These are phyloP conservation scores for Alternaria gaisen DNA, from an alignment of 2,329 filamentous ascomycete species.

Conservation along the genomic window DNA sequence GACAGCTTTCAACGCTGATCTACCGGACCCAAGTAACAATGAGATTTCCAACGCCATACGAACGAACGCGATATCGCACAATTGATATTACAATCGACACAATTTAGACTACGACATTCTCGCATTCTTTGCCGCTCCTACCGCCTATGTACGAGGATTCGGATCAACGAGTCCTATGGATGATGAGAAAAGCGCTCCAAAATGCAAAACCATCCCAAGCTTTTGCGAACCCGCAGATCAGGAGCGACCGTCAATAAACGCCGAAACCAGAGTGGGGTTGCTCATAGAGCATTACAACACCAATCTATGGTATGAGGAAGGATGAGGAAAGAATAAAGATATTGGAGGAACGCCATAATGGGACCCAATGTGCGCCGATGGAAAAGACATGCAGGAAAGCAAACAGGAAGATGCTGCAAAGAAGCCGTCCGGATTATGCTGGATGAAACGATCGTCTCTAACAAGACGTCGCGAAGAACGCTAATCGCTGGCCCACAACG, in stretches of 20 bases:
- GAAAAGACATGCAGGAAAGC: constrained; percentile 44
- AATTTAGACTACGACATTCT: constrained; percentile 22
- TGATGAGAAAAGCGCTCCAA: constrained; percentile 40
- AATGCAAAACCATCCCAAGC: constrained; percentile 43
- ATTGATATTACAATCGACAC: constrained; percentile 19
- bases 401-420: constrained; percentile 47
- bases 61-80: constrained; percentile 19
- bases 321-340: constrained; percentile 26
- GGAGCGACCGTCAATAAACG: constrained; percentile 33
- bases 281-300: constrained; percentile 45
- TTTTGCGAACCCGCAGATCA: constrained; percentile 41
- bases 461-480: constrained; percentile 27
- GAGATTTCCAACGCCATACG: constrained; percentile 8
- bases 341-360: constrained; percentile 31
- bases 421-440: constrained; percentile 41
- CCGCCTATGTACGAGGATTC: constrained; percentile 37
- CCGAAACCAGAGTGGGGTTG: constrained; percentile 42
- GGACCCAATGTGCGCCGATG: constrained; percentile 35
- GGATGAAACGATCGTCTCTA: constrained; percentile 27
- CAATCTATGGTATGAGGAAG: constrained; percentile 38
- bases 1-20: not conserved
- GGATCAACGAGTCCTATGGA: constrained; percentile 26
- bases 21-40: constrained; percentile 10
- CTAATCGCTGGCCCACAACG: constrained; percentile 36
- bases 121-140: constrained; percentile 33